These are phyloP conservation scores for Hysterium pulicare DNA, from an alignment of 2,329 filamentous ascomycete genomes.

Conservation along the genomic window DNA sequence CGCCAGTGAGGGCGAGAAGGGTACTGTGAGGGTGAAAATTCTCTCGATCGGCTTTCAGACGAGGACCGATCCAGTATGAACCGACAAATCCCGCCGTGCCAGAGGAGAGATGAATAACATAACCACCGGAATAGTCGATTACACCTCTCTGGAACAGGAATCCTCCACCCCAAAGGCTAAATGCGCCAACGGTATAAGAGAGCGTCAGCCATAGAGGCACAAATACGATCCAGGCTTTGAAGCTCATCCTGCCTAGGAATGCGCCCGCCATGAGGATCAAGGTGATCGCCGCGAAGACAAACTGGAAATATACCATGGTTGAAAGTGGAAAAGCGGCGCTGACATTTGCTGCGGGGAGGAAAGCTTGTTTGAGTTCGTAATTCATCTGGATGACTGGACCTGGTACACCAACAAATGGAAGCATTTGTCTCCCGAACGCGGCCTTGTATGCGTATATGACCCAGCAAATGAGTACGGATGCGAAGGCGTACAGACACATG, in stretches of 20 bases:
- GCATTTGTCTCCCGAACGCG: constrained; percentile 49
- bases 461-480: constrained; percentile 48
- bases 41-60: constrained; percentile 44
- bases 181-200: constrained; percentile 44
- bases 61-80: constrained; percentile 48
- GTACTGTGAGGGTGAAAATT: constrained; percentile 50
- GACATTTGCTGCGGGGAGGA: constrained; percentile 42
- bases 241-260: constrained; percentile 50
- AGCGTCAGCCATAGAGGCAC: constrained; percentile 52
- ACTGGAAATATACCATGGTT: constrained; percentile 55
- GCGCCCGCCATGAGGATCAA: constrained; percentile 48
- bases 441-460: constrained; percentile 51
- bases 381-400: constrained; percentile 46
- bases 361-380: constrained; percentile 43
- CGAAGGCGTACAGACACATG: constrained; percentile 53
- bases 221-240: constrained; percentile 52
- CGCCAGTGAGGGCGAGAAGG: constrained; percentile 44
- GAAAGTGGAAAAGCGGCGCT: constrained; percentile 43
- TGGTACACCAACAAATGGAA: constrained; percentile 49
- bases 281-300: constrained; percentile 53
- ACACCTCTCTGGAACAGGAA: constrained; percentile 47
- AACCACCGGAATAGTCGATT: constrained; percentile 52
- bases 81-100: constrained; percentile 50
- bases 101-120: constrained; percentile 53
- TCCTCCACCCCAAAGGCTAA: constrained; percentile 47